phyloP scores from a whole-genome alignment of 805 yeast species.

The Diddensiella transvaalensis region DNA sequence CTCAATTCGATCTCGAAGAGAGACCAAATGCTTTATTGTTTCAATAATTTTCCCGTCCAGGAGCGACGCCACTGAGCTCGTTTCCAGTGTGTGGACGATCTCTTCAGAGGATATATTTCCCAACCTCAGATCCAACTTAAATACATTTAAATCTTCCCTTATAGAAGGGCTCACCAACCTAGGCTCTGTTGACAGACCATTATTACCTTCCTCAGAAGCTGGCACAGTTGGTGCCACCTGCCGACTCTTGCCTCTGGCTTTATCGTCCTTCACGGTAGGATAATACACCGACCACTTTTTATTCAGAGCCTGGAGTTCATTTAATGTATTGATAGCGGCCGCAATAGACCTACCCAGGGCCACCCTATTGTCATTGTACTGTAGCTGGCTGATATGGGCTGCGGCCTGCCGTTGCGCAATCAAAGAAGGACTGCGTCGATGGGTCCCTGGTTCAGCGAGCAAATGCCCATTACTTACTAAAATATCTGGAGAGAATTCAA shows the following conservation, averaged over 20 bases:
- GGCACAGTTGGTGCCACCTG: neutral
- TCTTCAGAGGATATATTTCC: slow-evolving; percentile 41
- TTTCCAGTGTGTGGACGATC: slow-evolving; percentile 57
- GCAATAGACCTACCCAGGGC: slow-evolving; percentile 50
- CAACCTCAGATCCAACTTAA: slow-evolving; percentile 59
- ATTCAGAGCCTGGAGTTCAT: slow-evolving; percentile 29
- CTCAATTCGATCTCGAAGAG: slow-evolving; percentile 77
- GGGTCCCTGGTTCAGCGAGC: slow-evolving; percentile 16
- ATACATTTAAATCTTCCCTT: slow-evolving; percentile 47
- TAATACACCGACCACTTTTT: slow-evolving; percentile 31
- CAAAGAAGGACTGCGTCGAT: slow-evolving; percentile 20
- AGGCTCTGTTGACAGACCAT: slow-evolving; percentile 12
- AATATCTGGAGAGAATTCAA: slow-evolving; percentile 26
- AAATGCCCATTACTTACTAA: slow-evolving; percentile 27
- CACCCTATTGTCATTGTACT: slow-evolving; percentile 68
- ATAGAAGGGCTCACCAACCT: slow-evolving; percentile 17
- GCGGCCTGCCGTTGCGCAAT: slow-evolving; percentile 37
- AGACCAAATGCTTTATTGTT: slow-evolving; percentile 61
- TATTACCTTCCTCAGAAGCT: neutral
- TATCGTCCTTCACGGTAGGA: slow-evolving; percentile 19
- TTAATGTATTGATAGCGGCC: slow-evolving; percentile 27
- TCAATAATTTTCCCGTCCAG: slow-evolving; percentile 64
- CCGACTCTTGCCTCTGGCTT: slow-evolving; percentile 1
- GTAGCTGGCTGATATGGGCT: slow-evolving; percentile 66
- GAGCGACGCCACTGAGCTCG: slow-evolving; percentile 62